These are phyloP conservation scores for Chloropicon primus DNA, from an alignment of 139 green algal genomes.

Conservation along the genomic window DNA sequence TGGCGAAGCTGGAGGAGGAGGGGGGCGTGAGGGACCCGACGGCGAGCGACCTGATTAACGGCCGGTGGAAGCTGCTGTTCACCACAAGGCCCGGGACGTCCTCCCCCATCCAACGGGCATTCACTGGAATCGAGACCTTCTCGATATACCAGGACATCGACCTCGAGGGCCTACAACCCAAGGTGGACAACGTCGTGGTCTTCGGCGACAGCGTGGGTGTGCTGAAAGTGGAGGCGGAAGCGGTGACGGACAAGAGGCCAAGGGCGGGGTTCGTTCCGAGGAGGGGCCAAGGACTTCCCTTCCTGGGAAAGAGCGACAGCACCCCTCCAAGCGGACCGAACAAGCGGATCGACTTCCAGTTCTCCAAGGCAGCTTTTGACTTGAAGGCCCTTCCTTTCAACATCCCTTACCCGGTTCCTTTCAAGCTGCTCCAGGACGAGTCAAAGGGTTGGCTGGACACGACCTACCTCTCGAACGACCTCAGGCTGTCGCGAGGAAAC, in stretches of 20 bases:
- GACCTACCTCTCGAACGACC: conserved; percentile 22
- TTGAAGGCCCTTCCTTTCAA: conserved; percentile 68
- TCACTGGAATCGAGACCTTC: conserved; percentile 77
- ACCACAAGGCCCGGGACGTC: conserved; percentile 34
- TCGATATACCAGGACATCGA: conserved; percentile 65
- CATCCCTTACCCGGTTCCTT: conserved; percentile 92
- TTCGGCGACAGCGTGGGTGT: conserved; percentile 40
- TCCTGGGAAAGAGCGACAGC: conserved; percentile 61
- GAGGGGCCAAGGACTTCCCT: conserved; percentile 36
- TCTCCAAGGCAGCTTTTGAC: conserved; percentile 60
- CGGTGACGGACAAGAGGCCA: conserved; percentile 43
- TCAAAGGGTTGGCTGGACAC: conserved; percentile 58
- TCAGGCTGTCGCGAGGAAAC: conserved; percentile 68
- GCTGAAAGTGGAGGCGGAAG: conserved; percentile 59
- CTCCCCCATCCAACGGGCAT: conserved; percentile 75
- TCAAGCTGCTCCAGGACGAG: conserved; percentile 84
- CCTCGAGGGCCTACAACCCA: not conserved
- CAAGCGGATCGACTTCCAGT: conserved; percentile 75
- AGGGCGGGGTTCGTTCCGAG: conserved; percentile 42
- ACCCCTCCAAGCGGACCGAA: conserved; percentile 33
- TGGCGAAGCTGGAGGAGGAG: not conserved
- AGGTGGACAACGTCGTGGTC: conserved; percentile 68
- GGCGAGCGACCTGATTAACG: conserved; percentile 17
- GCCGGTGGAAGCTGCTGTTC: conserved; percentile 73
- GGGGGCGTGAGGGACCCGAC: not conserved